phyloP scores from a whole-genome alignment of 768 basidiomycete species.

The Xerocomellus intermedius region DNA sequence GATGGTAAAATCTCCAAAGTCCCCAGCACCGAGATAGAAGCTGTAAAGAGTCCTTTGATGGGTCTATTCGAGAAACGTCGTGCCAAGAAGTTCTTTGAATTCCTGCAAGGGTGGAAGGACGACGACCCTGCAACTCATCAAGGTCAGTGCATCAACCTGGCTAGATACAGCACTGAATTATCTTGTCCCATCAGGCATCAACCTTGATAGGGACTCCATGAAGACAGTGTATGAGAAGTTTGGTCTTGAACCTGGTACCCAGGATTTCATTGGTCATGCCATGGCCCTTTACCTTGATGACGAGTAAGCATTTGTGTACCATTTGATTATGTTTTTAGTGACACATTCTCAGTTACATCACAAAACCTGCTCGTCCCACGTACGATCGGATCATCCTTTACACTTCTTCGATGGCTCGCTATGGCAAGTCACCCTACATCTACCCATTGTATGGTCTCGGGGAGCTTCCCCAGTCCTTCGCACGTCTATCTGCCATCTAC shows the following conservation, averaged over 20 bases:
- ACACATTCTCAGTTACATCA: slow-evolving; percentile 70
- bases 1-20: slow-evolving; percentile 98
- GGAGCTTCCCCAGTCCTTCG: slow-evolving; percentile 98
- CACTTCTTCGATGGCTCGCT: slow-evolving; percentile 97
- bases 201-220: slow-evolving; percentile 92
- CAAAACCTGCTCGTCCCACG: slow-evolving; percentile 82
- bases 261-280: slow-evolving; percentile 98
- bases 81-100: slow-evolving; percentile 98
- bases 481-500: slow-evolving; percentile 96
- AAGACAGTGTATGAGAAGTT: slow-evolving; percentile 95
- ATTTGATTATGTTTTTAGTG: slow-evolving; percentile 2
- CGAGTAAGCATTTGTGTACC: slow-evolving; percentile 57
- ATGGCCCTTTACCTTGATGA: slow-evolving; percentile 99
- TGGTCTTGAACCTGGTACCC: slow-evolving; percentile 93
- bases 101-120: slow-evolving; percentile 93
- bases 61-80: slow-evolving; percentile 98
- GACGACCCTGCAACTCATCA: slow-evolving; percentile 96
- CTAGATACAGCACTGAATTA: not conserved
- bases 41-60: slow-evolving; percentile 93
- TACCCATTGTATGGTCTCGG: slow-evolving; percentile 99
- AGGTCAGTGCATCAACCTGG: slow-evolving; percentile 48
- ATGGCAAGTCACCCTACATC: slow-evolving; percentile 99
- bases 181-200: slow-evolving; percentile 52
- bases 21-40: slow-evolving; percentile 96
- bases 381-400: slow-evolving; percentile 97